Evolutionary conservation across 1,284 basidiomycete species (phyloP).

Genomic region (Athelia psychrophila): DNA sequence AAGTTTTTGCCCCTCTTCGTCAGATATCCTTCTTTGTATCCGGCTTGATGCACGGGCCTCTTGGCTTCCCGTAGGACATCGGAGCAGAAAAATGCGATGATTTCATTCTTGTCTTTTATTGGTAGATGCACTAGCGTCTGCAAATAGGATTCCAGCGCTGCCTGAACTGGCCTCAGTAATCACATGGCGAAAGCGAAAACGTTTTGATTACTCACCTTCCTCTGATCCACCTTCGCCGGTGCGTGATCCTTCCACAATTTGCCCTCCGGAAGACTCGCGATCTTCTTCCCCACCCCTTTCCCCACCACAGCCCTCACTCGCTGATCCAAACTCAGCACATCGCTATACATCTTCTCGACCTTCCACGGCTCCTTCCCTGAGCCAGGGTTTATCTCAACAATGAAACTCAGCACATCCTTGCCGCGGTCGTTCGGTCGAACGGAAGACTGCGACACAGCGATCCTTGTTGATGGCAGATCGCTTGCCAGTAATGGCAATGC

Average conservation of each 20-base stretch:
- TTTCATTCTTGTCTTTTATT: conserved; percentile 85
- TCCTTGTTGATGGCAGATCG: conserved; percentile 64
- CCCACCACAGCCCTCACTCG: conserved; percentile 63
- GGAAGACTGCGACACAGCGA: conserved; percentile 69
- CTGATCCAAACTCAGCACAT: conserved; percentile 84
- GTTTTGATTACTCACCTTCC: conserved; percentile 70
- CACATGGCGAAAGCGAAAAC: conserved; percentile 7
- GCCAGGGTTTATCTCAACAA: conserved; percentile 66
- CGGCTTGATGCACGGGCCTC: conserved; percentile 73
- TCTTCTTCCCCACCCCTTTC: conserved; percentile 72
- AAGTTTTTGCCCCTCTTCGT: conserved; percentile 98
- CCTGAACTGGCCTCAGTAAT: conserved; percentile 35
- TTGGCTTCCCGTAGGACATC: conserved; percentile 78
- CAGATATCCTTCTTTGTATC: conserved; percentile 94
- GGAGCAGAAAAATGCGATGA: conserved; percentile 90
- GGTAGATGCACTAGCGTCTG: conserved; percentile 83
- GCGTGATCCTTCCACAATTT: conserved; percentile 96
- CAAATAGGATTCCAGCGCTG: conserved; percentile 83
- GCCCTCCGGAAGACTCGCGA: conserved; percentile 84
- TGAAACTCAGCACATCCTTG: conserved; percentile 84
- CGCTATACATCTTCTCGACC: conserved; percentile 92
- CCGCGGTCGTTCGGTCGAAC: conserved; percentile 84
- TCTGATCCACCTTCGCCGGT: conserved; percentile 92
- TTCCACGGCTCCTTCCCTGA: conserved; percentile 78
- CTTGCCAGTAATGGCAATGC: conserved; percentile 65